Percentiles rank a stretch among this genome's conserved stretches.
These are phyloP conservation scores for Leccinum solheimii DNA, from an alignment of 1,284 basidiomycete genomes.

Conservation along the genomic window DNA sequence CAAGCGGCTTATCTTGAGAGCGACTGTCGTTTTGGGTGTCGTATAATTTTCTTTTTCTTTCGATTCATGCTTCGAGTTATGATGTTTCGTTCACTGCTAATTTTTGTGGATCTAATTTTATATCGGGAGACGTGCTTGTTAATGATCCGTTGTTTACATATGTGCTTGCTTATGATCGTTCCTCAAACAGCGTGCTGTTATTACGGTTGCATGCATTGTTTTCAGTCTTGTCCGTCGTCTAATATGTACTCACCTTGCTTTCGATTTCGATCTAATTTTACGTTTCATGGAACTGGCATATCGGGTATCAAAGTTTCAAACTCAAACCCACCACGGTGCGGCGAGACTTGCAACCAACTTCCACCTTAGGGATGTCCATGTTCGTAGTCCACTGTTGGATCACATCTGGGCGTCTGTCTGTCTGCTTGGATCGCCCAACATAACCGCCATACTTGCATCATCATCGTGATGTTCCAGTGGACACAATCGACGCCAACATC, in stretches of 20 bases:
- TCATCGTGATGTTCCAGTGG: background rate
- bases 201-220: background rate
- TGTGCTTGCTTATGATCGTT: background rate
- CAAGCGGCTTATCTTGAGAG: conserved; percentile 64
- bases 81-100: background rate
- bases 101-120: background rate
- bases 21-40: conserved; percentile 72
- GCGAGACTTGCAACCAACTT: background rate
- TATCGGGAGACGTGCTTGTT: background rate
- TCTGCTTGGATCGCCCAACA: background rate
- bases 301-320: too few species aligned
- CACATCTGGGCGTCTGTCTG: background rate
- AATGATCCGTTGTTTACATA: background rate
- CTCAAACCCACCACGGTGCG: too few species aligned
- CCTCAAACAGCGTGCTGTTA: background rate
- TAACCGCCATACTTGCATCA: background rate
- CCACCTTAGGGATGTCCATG: background rate
- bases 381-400: too few species aligned
- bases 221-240: background rate
- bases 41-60: conserved; percentile 42
- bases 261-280: background rate
- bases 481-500: background rate
- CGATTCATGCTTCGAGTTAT: conserved; percentile 11
- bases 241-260: background rate
- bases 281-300: background rate